Base-by-base conservation (phyloP, 2,329 filamentous ascomycete species). In the Colletotrichum orchidophilum region DNA sequence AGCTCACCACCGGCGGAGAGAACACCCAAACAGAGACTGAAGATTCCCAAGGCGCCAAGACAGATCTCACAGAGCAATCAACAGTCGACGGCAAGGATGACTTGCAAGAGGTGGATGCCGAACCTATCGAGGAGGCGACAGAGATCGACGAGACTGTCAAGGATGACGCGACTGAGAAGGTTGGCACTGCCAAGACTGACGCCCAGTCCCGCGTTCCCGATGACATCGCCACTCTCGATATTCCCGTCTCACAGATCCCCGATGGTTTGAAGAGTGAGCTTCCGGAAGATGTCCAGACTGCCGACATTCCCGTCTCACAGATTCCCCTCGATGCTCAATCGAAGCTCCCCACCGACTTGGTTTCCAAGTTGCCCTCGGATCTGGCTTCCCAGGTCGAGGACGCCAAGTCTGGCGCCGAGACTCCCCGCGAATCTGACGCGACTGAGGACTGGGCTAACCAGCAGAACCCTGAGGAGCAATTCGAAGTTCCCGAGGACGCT, bases 21-120 rank as follows among this genome's bases (percentile, higher is more conserved):
- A 72, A 72, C 55, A 72, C 66, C 49, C 70, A 72, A 26, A 71
- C 70, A 49, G 70, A 72, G 26, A 70, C 70, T 50, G 70, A 72
- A 52, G 65, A 67, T 60, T 69, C 70, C 35, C 65, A 72, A 65
- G 70, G 60, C 58, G 70, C 54, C 60, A 72, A 72, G 60, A 72
- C 66, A 52, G 70, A 72, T n/a, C 55, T 72, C 24, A 71, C 69
- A 42, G 69, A 35, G 26, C 69, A 66, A 12, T 71, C 69, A 3
- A 69, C 69, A 9, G 29, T 50, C 27, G 70, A 63, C 49, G 70
- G 63, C 35, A 66, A 66, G n/a, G 53, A 65, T 5, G 70, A 58
- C 7, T 66, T 72, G 33, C 35, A 70, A 42, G 72, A 74, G 27
- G 49, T 74, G 15, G 71, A 74, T 29, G 55, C 66, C 11, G 68